These are phyloP conservation scores for Shiraia bambusicola DNA, from an alignment of 2,329 filamentous ascomycete species.

Conservation along the genomic window DNA sequence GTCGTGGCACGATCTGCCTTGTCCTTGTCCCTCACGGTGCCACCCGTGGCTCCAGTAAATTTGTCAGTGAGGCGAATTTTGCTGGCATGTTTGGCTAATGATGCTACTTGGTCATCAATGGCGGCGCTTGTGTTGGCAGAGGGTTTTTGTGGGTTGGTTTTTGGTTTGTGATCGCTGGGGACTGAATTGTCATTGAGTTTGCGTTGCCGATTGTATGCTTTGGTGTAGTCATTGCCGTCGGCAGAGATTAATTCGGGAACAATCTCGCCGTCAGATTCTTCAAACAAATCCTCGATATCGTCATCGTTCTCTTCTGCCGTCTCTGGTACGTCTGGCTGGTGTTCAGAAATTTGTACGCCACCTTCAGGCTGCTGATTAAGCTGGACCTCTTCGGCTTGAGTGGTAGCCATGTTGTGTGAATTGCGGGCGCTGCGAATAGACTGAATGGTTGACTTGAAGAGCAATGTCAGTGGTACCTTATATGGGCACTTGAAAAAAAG, in stretches of 20 bases:
- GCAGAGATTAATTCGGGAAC: constrained; percentile 59
- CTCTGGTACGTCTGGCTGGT: constrained; percentile 1
- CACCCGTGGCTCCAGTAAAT: constrained; percentile 54
- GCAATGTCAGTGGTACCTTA: background rate
- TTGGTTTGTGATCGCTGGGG: constrained; percentile 59
- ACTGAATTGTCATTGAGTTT: constrained; percentile 60
- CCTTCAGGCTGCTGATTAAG: constrained; percentile 6
- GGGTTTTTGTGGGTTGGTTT: constrained; percentile 69
- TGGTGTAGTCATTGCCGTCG: constrained; percentile 70
- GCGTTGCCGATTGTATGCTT: constrained; percentile 83
- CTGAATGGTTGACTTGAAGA: constrained; percentile 1
- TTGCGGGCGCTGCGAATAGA: too few species aligned
- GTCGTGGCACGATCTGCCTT: constrained; percentile 91
- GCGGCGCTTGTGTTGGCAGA: constrained; percentile 75
- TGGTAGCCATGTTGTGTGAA: constrained; percentile 15
- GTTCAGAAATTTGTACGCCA: too few species aligned
- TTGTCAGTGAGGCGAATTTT: constrained; percentile 77
- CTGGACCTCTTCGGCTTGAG: constrained; percentile 6
- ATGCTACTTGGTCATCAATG: constrained; percentile 84
- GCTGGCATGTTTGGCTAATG: constrained; percentile 78
- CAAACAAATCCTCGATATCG: constrained; percentile 65
- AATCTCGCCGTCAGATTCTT: constrained; percentile 52
- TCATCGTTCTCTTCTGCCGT: constrained; percentile 55
- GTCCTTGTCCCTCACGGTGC: constrained; percentile 63
- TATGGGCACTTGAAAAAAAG: constrained; percentile 5